Percentiles rank a stretch among this genome's conserved stretches.
Conservation (phyloP, 257 asterid species). For the Nicotiana knightiana region DNA sequence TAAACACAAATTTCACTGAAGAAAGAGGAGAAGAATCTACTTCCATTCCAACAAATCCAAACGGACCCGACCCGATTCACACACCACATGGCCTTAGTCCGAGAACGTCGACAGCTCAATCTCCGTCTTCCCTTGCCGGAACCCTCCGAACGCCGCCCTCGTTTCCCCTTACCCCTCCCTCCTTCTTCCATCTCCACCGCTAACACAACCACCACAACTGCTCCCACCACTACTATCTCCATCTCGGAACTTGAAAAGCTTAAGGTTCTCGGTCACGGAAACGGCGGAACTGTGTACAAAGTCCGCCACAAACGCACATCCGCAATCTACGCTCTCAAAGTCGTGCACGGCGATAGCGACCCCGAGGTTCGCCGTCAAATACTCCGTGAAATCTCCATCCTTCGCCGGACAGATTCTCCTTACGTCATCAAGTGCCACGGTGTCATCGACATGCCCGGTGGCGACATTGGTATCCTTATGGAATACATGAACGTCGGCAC, state of each 20-base stretch:
- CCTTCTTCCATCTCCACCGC: conserved; percentile 25
- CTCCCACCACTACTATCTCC: conserved; percentile 18
- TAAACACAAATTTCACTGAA: conserved; percentile 3
- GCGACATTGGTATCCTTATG: conserved; percentile 78
- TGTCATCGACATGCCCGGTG: conserved; percentile 61
- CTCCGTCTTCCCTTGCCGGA: conserved; percentile 78
- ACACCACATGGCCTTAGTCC: conserved; percentile 59
- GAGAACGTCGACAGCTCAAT: conserved; percentile 74
- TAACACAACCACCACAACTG: conserved; percentile 7
- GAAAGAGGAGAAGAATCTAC: not conserved
- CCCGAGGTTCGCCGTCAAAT: conserved; percentile 71
- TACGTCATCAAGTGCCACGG: conserved; percentile 70
- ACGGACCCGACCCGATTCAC: not conserved
- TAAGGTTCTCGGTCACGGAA: conserved; percentile 78
- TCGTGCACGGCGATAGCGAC: conserved; percentile 73
- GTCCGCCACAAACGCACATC: conserved; percentile 66
- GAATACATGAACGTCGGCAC: conserved; percentile 85
- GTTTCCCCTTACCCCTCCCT: conserved; percentile 59
- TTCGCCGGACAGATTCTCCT: conserved; percentile 78
- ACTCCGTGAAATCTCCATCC: conserved; percentile 77
- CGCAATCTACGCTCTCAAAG: conserved; percentile 57
- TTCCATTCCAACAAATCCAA: conserved; percentile 9
- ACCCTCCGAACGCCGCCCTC: conserved; percentile 63
- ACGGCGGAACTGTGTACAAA: conserved; percentile 86
- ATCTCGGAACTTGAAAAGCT: conserved; percentile 69